A percentile compares a stretch with the other conserved stretches of the same genome.
These are phyloP conservation scores for Microbotryum silenes-acaulis DNA, from an alignment of 1,284 basidiomycete genomes.

Conservation along the genomic window DNA sequence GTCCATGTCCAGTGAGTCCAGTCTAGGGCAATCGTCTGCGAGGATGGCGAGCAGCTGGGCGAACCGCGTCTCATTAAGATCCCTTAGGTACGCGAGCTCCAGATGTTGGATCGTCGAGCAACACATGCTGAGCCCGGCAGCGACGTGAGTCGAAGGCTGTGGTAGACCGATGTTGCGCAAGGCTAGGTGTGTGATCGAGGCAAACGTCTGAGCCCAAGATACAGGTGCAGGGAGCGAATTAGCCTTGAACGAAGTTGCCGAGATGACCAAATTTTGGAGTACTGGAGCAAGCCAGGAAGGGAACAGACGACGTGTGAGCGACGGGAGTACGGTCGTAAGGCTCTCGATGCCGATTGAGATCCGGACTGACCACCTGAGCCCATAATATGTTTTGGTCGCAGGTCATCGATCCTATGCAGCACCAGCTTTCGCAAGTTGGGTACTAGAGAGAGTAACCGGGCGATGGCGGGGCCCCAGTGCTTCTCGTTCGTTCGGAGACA, in stretches of 20 bases:
- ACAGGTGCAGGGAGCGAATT: conserved; percentile 12
- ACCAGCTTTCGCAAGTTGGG: conserved; percentile 2
- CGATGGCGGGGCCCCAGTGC: conserved; percentile 15
- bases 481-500: conserved; percentile 9
- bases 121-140: conserved; percentile 5
- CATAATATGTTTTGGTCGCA: conserved; percentile 15
- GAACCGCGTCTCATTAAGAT: conserved; percentile 5
- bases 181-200: conserved; percentile 8
- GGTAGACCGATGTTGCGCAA: conserved; percentile 28
- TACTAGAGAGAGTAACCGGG: background rate
- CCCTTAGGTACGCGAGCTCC: conserved; percentile 17
- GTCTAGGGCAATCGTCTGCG: background rate
- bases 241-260: conserved; percentile 19
- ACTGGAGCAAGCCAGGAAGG: background rate
- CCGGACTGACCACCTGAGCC: conserved; percentile 1
- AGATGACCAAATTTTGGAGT: conserved; percentile 5
- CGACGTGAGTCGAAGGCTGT: conserved; percentile 18
- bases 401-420: conserved; percentile 18
- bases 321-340: background rate
- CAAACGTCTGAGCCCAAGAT: conserved; percentile 5
- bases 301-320: background rate
- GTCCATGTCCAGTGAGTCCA: background rate
- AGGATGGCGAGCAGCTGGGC: background rate
- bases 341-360: background rate
- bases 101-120: conserved; percentile 7